phyloP scores from a whole-genome alignment of 1,284 basidiomycete genomes.

The Mycosarcoma mackinlayi region DNA sequence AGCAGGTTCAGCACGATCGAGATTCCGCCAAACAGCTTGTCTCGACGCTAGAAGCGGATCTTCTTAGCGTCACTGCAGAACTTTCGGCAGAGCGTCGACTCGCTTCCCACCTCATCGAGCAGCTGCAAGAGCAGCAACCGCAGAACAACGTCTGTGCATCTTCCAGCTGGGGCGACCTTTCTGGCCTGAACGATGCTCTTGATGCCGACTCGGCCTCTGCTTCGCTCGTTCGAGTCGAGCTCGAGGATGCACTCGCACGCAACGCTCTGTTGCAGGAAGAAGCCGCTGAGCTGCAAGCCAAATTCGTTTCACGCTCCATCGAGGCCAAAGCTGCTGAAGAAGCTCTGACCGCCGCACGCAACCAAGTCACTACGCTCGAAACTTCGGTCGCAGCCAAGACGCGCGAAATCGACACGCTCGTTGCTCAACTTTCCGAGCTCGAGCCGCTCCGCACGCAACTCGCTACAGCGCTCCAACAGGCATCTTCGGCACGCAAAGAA shows the following conservation, averaged over 20 bases:
- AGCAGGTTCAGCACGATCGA: slow-evolving; percentile 44
- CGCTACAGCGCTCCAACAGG: slow-evolving; percentile 19
- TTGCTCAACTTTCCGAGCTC: slow-evolving; percentile 23
- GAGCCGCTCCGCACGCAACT: slow-evolving; percentile 23
- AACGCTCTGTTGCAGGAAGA: slow-evolving; percentile 23
- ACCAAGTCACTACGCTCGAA: slow-evolving; percentile 24
- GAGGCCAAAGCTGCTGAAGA: slow-evolving; percentile 32
- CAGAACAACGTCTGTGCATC: neutral
- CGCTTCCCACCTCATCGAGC: slow-evolving; percentile 14
- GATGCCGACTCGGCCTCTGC: slow-evolving; percentile 11
- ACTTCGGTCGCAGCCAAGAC: slow-evolving; percentile 25
- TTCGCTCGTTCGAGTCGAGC: slow-evolving; percentile 6
- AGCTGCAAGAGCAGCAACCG: slow-evolving; percentile 21
- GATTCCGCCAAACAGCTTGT: slow-evolving; percentile 36
- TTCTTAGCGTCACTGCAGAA: slow-evolving; percentile 26
- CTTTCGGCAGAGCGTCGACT: slow-evolving; percentile 31
- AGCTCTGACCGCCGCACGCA: slow-evolving; percentile 16
- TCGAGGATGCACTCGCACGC: slow-evolving; percentile 21
- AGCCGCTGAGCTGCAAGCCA: slow-evolving; percentile 17
- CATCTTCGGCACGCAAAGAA: slow-evolving; percentile 16
- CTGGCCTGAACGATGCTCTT: slow-evolving; percentile 8
- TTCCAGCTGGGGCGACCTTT: slow-evolving; percentile 19
- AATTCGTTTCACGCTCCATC: slow-evolving; percentile 12
- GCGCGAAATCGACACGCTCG: slow-evolving; percentile 19
- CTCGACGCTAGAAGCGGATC: slow-evolving; percentile 13